phyloP scores from a whole-genome alignment of 441 rosid genomes.

The Erysimum pusillum region DNA sequence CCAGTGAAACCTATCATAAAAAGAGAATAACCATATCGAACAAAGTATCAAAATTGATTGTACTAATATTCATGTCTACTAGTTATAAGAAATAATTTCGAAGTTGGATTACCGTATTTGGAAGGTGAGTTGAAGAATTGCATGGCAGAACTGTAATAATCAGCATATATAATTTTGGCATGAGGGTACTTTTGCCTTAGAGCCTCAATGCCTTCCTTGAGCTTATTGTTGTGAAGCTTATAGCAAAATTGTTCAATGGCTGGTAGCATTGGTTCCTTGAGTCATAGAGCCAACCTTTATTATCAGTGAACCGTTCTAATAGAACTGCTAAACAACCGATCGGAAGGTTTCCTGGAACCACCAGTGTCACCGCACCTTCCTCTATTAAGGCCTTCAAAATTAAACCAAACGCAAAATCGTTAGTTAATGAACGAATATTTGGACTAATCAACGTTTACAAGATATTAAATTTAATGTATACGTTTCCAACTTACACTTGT shows the following conservation, averaged over 20 bases:
- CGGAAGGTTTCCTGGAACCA: conserved; percentile 79
- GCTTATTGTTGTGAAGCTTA: conserved; percentile 61
- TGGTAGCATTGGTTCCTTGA: conserved; percentile 57
- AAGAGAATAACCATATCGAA: no score
- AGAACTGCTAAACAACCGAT: conserved; percentile 65
- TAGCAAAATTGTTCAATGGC: conserved; percentile 55
- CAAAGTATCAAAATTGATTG: no score
- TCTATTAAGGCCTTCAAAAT: conserved; percentile 61
- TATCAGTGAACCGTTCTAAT: conserved; percentile 55
- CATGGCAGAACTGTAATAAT: conserved; percentile 70
- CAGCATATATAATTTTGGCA: conserved; percentile 69
- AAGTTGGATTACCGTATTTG: conserved; percentile 56
- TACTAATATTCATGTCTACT: background rate
- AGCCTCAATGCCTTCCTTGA: conserved; percentile 51
- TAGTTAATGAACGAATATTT: background rate
- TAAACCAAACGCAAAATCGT: background rate
- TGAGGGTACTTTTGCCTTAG: conserved; percentile 63
- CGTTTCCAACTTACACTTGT: conserved; percentile 53
- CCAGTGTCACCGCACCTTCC: conserved; percentile 72
- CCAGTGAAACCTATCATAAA: conserved; percentile 61
- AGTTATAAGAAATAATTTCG: background rate
- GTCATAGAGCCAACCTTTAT: conserved; percentile 54
- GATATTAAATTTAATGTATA: background rate
- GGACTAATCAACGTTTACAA: background rate
- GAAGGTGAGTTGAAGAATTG: conserved; percentile 58